These are phyloP conservation scores for Escovopsis weberi DNA, from an alignment of 2,329 filamentous ascomycete species.

Conservation along the genomic window DNA sequence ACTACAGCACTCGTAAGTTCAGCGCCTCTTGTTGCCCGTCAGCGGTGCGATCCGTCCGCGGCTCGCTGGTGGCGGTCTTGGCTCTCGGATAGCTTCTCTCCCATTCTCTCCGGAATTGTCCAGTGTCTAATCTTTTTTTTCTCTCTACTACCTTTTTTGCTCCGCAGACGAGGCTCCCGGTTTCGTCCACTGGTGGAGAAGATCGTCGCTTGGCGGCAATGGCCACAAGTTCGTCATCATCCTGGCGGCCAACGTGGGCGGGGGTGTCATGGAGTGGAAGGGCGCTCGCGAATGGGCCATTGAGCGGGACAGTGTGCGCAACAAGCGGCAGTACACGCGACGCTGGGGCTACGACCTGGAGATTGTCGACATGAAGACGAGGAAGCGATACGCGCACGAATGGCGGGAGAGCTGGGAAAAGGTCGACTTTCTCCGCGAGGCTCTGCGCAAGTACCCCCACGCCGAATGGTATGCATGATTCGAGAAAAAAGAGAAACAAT, in stretches of 20 bases:
- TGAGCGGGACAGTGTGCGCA: constrained; percentile 86
- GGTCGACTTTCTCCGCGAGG: constrained; percentile 80
- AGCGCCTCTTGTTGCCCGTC: not conserved
- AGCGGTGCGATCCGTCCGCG: too few species aligned
- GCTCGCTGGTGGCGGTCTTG: too few species aligned
- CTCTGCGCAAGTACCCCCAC: constrained; percentile 83
- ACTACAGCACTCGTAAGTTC: constrained; percentile 61
- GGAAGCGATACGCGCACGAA: constrained; percentile 96
- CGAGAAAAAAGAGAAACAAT: too few species aligned
- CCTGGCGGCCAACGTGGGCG: constrained; percentile 82
- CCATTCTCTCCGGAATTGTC: too few species aligned
- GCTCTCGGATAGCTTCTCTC: too few species aligned
- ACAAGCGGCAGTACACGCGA: constrained; percentile 79
- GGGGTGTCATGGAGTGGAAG: constrained; percentile 99
- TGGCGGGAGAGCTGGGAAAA: constrained; percentile 99
- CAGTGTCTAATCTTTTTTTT: too few species aligned
- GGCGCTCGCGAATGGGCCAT: constrained; percentile 95
- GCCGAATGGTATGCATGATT: constrained; percentile 70
- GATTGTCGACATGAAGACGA: constrained; percentile 95
- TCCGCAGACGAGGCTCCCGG: constrained; percentile 20
- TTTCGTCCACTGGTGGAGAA: constrained; percentile 49
- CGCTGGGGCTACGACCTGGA: constrained; percentile 93
- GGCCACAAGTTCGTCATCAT: constrained; percentile 90
- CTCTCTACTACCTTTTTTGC: too few species aligned
- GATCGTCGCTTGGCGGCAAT: constrained; percentile 59